Conservation (phyloP, 148 eudicot species). For the Chenopodium quinoa region DNA sequence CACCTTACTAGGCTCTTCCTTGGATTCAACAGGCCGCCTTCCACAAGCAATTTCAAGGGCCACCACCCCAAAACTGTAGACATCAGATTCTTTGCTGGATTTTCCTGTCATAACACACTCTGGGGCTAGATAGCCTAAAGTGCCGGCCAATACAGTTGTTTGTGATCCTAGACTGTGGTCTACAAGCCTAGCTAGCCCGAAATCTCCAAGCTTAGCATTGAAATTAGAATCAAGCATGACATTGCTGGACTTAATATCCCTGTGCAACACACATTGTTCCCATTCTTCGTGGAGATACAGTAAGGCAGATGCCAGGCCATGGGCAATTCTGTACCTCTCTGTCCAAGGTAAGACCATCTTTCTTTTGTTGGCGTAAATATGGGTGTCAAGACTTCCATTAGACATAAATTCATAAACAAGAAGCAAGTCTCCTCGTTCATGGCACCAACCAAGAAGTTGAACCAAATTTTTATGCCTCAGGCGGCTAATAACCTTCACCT, state of each 20-base stretch:
- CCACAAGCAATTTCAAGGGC: constrained; percentile 50
- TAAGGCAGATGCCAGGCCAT: constrained; percentile 53
- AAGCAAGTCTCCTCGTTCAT: neutral
- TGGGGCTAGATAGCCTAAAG: constrained; percentile 50
- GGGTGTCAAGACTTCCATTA: constrained; percentile 40
- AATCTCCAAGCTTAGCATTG: constrained; percentile 61
- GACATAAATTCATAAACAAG: constrained; percentile 1
- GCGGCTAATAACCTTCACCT: constrained; percentile 41
- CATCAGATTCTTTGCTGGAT: constrained; percentile 53
- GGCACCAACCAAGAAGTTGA: constrained; percentile 7
- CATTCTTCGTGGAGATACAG: constrained; percentile 56
- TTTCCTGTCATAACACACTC: constrained; percentile 39
- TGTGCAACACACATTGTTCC: constrained; percentile 60
- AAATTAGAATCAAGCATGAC: constrained; percentile 53
- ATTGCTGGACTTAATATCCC: constrained; percentile 63
- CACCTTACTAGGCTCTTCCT: constrained; percentile 3
- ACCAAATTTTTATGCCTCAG: constrained; percentile 48
- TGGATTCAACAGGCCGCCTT: constrained; percentile 29
- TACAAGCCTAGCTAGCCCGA: constrained; percentile 52
- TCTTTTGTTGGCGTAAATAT: constrained; percentile 9
- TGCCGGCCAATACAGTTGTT: constrained; percentile 47
- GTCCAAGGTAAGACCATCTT: constrained; percentile 20
- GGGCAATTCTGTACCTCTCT: constrained; percentile 39
- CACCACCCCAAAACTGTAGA: constrained; percentile 52
- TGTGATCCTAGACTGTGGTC: constrained; percentile 45